Base-by-base conservation (phyloP, 108 stramenopile genomes). In the Tribonema minus region DNA sequence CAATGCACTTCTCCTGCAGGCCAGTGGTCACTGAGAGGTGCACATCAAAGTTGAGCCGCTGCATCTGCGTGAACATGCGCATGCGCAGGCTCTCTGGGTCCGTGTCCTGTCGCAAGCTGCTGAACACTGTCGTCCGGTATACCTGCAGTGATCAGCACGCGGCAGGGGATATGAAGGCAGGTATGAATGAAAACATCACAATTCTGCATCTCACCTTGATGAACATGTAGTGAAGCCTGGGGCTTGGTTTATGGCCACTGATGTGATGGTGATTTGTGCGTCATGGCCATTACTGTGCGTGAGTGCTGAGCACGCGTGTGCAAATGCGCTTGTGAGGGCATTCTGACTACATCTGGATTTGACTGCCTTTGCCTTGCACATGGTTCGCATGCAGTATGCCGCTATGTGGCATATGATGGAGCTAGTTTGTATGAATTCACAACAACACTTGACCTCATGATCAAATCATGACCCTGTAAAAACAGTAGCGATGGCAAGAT, bases 1-100 rank as follows among this genome's bases (percentile, higher is more conserved):
- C 79, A 30, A 80, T 58, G 69, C 70, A 64, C 40, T 80, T 80
- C 31, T 80, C 79, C 70, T 80, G 70, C 38, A 71, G 68, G 29
- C 70, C 70, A 27, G 46, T 54, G 41, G 79, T 80, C 32, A 61
- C 69, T 27, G 69, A 37, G 60, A 80, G 68, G 70, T 80, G 79
- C 34, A 80, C 79, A 68, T 80, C 77, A 39, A 68, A 79, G 68
- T 79, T 79, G 39, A 68, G 46, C 61, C 60, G 39, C 20, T 68
- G 77, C 77, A 79, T 79, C 26, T 32, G 31, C 23, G 68, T 37
- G 61, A 79, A 79, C 77, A 79, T 79, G 34, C 32, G 46, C 77
- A 79, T 79, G 29, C 77, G 71, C 3, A 27, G 3, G 77, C 77
- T 79, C 0, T 79, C 77, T 27, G 58, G 40, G 36, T 40, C 59